Base-by-base conservation (phyloP, 176 grass and related monocot genomes). In the Aegilops longissima region DNA sequence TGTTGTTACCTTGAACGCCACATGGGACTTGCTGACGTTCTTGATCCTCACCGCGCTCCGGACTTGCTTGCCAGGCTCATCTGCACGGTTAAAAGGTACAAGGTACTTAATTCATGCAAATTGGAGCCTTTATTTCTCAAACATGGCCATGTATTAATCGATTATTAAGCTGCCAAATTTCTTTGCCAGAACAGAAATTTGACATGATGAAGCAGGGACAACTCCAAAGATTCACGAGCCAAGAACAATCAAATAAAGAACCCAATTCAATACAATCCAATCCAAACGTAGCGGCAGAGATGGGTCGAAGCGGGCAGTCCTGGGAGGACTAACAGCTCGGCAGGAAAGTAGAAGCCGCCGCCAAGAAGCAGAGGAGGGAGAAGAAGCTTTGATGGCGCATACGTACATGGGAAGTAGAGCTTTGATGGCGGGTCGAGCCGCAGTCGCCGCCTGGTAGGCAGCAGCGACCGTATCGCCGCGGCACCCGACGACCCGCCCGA, bases 21-120 rank as follows among this genome's bases (percentile, higher is more conserved):
- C 92, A 94, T 99, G 87, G 3, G 97, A 96, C 84, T 97, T 99
- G 94, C 94, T 96, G 76, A 90, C 90, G 87, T 99, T 99, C 92
- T 97, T 99, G 70, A 99, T 99, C 86, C 78, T 94, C 10, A 99
- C 87, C 8, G 97, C 94, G 84, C 97, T 99, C 65, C 89, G 84
- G 31, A 92, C 97, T 59, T 99, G 97, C 80, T 99, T 97, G 20
- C 97, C 97, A 9, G 97, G 90, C 73, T 94, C 97, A 92, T 96
- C 97, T 99, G 72, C 58, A 77, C 49, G 72, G 56, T 79, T 27
- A 93, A 70, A 83, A 87, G n/a, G 63, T 11, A 85, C 12, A 87
- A 39, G 73, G 14, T 13, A 82, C 49, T 76, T 10, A 85, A 10
- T 82, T 58, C 70, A 81, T 25, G 54, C 56, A 31, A 80, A 80